Evolutionary conservation across 495 filamentous ascomycete genomes (phyloP), one percentile per base, ranked within the genome.

Genomic region (Penicillium pulvis): DNA sequence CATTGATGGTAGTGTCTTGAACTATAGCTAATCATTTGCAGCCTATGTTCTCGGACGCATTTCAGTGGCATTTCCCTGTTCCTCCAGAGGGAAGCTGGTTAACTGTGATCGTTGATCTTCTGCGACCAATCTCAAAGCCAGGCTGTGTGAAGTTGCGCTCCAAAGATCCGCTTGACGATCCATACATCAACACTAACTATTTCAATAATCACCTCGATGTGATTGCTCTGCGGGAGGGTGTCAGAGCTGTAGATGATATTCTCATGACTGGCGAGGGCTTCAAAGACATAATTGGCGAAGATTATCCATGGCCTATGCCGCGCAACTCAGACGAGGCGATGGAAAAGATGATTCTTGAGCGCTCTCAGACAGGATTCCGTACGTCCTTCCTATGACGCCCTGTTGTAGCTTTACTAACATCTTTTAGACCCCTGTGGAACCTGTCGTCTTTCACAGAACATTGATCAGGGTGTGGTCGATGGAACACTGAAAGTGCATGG

Each of bases 251-350:
- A 2, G 73, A 83, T 63, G 80, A 84, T 33, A 67, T 85, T 23
- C 56, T 83, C 16, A 78, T 69, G 56, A 76, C 69, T 6, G 81
- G 79, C 35, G 77, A 83, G 26, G 79, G 75, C 19, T 73, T 82
- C 64, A 79, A 75, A 67, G 80, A 83, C 43, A 76, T 84, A 44
- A 70, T 83, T 36, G 70, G 56, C 4, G 77, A 73, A 46, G 78
- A 82, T 51, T 84, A 79, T 67, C 81, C 81, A 1, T 84, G 78
- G 79, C 66, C 72, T 1, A 82, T 84, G 81, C 81, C 81, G 2
- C 71, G 72, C 1, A 61, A 72, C 17, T 76, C 72, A 8, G 77
- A 84, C 56, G 79, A 75, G 53, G 79, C 71, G 3, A 83, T 85
- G 80, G 75, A 81, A 77, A 75, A 74, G 58, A 49, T 72, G 48